phyloP scores from a whole-genome alignment of 345 rosid genomes.

The Eucalyptus regnans region DNA sequence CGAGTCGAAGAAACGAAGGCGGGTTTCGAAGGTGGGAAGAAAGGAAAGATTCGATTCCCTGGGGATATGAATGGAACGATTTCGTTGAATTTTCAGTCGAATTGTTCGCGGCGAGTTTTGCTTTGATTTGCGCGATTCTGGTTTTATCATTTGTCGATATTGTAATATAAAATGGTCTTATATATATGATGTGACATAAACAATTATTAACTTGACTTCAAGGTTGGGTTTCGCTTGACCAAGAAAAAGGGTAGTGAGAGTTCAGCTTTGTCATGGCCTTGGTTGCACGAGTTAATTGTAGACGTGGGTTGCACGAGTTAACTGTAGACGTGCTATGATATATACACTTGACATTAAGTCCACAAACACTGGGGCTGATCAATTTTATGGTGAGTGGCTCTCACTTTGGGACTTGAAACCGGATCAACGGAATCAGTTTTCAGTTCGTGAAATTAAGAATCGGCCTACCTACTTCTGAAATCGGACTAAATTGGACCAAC shows the following conservation, averaged over 20 bases:
- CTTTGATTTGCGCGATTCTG: not conserved
- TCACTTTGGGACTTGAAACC: not conserved
- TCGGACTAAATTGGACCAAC: not conserved
- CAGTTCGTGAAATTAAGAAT: not conserved
- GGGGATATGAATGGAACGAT: not conserved
- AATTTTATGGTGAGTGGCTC: not conserved
- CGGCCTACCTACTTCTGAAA: not conserved
- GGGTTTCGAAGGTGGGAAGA: not conserved
- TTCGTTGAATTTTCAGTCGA: not conserved
- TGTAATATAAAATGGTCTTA: not conserved
- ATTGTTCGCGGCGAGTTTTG: not conserved
- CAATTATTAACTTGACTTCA: not conserved
- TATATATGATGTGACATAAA: not conserved
- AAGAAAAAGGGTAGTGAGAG: not conserved
- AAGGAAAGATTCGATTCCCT: not conserved
- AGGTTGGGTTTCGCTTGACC: not conserved
- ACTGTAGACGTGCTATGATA: not conserved
- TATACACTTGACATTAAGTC: not conserved
- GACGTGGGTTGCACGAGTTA: not conserved
- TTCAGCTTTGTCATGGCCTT: not conserved
- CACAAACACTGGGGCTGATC: not conserved
- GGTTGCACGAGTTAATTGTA: not conserved
- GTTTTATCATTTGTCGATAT: not conserved
- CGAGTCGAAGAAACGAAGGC: not conserved
- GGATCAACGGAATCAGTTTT: not conserved